These are phyloP conservation scores for Tremella mesenterica DNA, from an alignment of 768 basidiomycete species.

Conservation along the genomic window DNA sequence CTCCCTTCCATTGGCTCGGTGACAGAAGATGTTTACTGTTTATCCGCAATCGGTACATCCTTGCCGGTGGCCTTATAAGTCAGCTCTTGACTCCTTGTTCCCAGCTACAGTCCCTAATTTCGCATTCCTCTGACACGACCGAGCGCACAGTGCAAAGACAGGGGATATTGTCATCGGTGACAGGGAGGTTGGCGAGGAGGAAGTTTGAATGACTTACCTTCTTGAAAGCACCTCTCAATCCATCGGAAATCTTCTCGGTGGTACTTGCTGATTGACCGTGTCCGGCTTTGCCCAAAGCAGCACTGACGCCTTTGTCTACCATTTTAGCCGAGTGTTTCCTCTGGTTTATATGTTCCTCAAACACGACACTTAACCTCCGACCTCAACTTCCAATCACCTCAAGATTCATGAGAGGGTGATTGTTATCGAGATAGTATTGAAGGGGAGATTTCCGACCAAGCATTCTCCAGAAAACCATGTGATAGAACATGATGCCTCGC, in stretches of 20 bases:
- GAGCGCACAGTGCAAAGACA: too few relatives aligned
- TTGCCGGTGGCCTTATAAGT: slow-evolving; percentile 8
- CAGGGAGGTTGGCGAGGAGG: not conserved
- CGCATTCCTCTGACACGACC: too few relatives aligned
- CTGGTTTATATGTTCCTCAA: too few relatives aligned
- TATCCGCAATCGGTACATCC: slow-evolving; percentile 8
- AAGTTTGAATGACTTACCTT: slow-evolving; percentile 11
- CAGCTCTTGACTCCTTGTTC: not conserved
- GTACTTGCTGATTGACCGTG: slow-evolving; percentile 18
- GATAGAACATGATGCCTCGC: too few relatives aligned
- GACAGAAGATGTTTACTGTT: slow-evolving; percentile 1
- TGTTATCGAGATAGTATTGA: too few relatives aligned
- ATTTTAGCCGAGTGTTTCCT: not conserved
- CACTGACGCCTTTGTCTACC: slow-evolving; percentile 22
- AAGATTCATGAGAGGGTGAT: too few relatives aligned
- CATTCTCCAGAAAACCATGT: too few relatives aligned
- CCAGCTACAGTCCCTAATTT: not conserved
- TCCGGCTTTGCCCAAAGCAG: slow-evolving; percentile 10
- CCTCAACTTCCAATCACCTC: too few relatives aligned
- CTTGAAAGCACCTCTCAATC: slow-evolving; percentile 25
- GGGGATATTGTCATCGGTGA: too few relatives aligned
- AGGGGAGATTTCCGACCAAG: too few relatives aligned
- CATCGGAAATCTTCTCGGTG: slow-evolving; percentile 37
- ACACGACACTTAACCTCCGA: too few relatives aligned
- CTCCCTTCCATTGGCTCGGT: not conserved